A percentile compares a stretch with the other conserved stretches of the same genome.
Conservation (phyloP, 2,329 filamentous ascomycete species). For the Aspergillus quadricinctus region DNA sequence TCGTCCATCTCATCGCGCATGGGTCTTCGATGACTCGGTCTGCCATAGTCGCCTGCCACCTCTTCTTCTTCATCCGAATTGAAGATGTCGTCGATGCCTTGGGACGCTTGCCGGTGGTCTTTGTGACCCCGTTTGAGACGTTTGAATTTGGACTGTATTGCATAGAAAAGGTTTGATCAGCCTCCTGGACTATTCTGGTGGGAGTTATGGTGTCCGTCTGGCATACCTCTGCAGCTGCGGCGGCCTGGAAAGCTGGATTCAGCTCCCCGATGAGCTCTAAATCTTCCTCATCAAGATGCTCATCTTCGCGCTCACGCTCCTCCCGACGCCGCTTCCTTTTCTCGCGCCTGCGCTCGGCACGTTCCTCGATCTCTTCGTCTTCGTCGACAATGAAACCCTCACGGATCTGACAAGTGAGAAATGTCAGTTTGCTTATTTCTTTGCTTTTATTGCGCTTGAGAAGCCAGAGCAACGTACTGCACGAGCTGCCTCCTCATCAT, state of each 20-base stretch:
- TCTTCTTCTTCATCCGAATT: constrained; percentile 86
- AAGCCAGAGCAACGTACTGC: constrained; percentile 51
- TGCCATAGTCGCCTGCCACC: constrained; percentile 45
- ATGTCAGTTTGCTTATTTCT: constrained; percentile 13
- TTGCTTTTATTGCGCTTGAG: background rate
- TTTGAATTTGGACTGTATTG: constrained; percentile 80
- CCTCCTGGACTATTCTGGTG: background rate
- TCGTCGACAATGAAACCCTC: constrained; percentile 97
- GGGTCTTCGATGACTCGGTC: constrained; percentile 49
- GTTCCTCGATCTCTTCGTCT: constrained; percentile 72
- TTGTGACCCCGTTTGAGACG: constrained; percentile 88
- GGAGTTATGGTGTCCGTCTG: background rate
- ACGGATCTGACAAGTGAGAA: constrained; percentile 58
- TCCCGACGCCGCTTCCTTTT: constrained; percentile 71
- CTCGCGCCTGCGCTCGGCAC: constrained; percentile 57
- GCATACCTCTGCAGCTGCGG: constrained; percentile 65
- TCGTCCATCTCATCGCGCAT: constrained; percentile 80
- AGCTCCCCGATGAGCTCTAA: constrained; percentile 88
- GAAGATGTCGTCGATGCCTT: constrained; percentile 87
- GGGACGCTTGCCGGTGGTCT: constrained; percentile 56
- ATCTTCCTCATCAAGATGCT: constrained; percentile 87
- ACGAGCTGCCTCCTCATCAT: constrained; percentile 79
- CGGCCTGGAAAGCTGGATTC: constrained; percentile 64
- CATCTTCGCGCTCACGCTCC: constrained; percentile 79
- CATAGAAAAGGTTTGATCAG: constrained; percentile 2